Evolutionary conservation across 164 flowering plant genomes (phyloP), one percentile per base, ranked within the genome.

Genomic region (Macadamia tetraphylla): DNA sequence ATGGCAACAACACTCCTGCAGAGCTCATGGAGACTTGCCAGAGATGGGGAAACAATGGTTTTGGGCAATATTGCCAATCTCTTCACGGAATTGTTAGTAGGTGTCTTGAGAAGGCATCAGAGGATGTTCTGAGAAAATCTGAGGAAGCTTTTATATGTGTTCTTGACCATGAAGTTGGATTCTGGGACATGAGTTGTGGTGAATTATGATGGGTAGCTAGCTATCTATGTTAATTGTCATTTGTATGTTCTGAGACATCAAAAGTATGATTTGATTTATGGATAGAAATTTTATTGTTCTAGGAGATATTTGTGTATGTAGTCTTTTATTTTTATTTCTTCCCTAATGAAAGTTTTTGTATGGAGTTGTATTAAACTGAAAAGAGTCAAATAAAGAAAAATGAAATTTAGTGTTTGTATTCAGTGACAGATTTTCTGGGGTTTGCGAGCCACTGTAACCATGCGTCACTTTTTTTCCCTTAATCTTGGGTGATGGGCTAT

Each of bases 31-130:
- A 81, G 61, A 75, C 93, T 57, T 94, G 98, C 78, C 77, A 80
- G 68, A 81, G 98, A 73, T 94, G 97, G 97, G 98, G 97, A 51
- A 90, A 82, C 52, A 85, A 82, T 0, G 85, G 74, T 9, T 91
- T 94, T 71, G 86, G 84, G 51, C 76, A 74, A 56, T 91, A 88
- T 42, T 91, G 96, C 30, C 48, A 1, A n/a, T 74, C 88, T 6
- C 93, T 90, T 46, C 65, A 70, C 59, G 73, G 60, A 61, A 86
- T 87, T 66, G 92, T 86, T 1, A 61, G 87, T 32, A 83, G 81
- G 64, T 58, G 70, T 35, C 79, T 91, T 18, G 74, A 69, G 66
- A 83, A 77, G 64, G 89, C 91, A 40, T 62, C 87, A 0, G 76
- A 56, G 35, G 84, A 72, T 32, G 79, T 64, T 7, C 63, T 57